A percentile compares a stretch with the other conserved stretches of the same genome.
phyloP scores from a whole-genome alignment of 2,329 filamentous ascomycete genomes.

The Trichoderma brevicompactum region DNA sequence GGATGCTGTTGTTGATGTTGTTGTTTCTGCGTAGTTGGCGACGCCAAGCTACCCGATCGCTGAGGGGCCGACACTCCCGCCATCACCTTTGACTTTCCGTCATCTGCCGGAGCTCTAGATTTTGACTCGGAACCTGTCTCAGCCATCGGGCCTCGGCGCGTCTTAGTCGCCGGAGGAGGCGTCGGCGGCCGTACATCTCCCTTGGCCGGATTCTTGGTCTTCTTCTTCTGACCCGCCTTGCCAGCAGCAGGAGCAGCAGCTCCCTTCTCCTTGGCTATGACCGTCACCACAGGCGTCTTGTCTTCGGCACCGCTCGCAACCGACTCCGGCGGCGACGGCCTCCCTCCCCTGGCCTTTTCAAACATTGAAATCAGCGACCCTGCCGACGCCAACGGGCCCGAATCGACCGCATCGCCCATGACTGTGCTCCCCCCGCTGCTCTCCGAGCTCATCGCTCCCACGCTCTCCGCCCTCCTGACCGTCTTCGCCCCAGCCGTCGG shows the following conservation, averaged over 20 bases:
- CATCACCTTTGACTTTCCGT: constrained; percentile 22
- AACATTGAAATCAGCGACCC: constrained; percentile 71
- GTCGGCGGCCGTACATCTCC: constrained; percentile 14
- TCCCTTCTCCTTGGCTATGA: neutral
- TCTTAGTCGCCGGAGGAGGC: neutral
- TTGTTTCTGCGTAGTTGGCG: constrained; percentile 11
- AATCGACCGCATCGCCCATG: constrained; percentile 47
- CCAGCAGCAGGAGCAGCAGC: neutral
- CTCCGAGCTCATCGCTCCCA: constrained; percentile 30
- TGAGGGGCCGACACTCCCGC: constrained; percentile 22
- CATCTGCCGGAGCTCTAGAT: constrained; percentile 32
- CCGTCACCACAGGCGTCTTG: neutral
- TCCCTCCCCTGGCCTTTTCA: constrained; percentile 52
- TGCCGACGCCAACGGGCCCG: constrained; percentile 63
- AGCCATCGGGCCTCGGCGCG: constrained; percentile 19
- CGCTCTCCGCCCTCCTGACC: constrained; percentile 38
- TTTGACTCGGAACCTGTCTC: constrained; percentile 35
- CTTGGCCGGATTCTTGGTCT: neutral
- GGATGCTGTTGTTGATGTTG: neutral
- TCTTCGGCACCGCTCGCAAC: constrained; percentile 14
- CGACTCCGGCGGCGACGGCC: constrained; percentile 23
- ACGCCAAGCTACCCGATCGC: neutral
- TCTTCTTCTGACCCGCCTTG: neutral
- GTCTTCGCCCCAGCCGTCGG: constrained; percentile 29
- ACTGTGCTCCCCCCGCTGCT: constrained; percentile 33